A percentile compares a stretch with the other conserved stretches of the same genome.
Evolutionary conservation across 331 rosid genomes (phyloP).

Genomic region (Spiraea crenata): DNA sequence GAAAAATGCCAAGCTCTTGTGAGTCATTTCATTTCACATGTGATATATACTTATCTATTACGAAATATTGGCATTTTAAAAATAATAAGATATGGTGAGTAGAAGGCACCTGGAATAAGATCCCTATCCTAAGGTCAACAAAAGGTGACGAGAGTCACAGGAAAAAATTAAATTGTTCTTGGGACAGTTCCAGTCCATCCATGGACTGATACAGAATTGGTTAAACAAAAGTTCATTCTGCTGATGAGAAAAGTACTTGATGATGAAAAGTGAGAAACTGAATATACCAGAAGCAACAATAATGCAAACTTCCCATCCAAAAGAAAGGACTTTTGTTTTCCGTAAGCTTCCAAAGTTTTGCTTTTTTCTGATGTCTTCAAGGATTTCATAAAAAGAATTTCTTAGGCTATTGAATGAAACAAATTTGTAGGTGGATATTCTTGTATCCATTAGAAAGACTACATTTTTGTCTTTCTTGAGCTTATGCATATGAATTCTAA

Average conservation of each 20-base stretch:
- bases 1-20: conserved; percentile 95
- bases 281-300: neutral
- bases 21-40: conserved; percentile 33
- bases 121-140: neutral
- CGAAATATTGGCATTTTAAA: neutral
- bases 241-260: neutral
- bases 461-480: too few species aligned
- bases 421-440: neutral
- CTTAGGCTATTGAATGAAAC: neutral
- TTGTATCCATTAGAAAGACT: too few species aligned
- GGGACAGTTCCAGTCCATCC: neutral
- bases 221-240: too few species aligned
- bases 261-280: neutral
- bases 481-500: neutral
- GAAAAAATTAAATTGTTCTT: neutral
- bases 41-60: neutral
- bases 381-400: neutral
- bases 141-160: neutral
- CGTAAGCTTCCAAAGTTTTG: neutral
- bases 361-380: neutral
- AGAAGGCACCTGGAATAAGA: neutral
- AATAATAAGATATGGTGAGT: neutral
- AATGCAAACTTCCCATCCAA: neutral
- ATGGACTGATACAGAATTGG: neutral
- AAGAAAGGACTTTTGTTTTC: neutral